phyloP scores from a whole-genome alignment of 805 yeast genomes.

The Wickerhamia fluorescens region DNA sequence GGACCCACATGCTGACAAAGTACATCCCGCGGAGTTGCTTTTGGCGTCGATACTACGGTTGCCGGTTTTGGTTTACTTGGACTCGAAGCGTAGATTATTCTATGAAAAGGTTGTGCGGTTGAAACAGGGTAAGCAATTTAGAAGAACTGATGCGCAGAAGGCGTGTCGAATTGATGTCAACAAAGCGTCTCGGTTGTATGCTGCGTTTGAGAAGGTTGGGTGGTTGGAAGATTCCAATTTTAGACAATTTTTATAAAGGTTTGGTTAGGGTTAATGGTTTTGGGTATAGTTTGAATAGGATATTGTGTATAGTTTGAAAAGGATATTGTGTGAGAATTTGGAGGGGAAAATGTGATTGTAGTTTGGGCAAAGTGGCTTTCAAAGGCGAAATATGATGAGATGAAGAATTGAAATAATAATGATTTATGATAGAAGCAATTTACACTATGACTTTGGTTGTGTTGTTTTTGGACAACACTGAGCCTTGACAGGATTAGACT shows the following conservation, averaged over 20 bases:
- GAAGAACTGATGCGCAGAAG: slow-evolving; percentile 97
- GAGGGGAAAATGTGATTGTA: too few species aligned
- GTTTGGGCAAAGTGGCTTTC: too few species aligned
- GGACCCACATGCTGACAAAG: slow-evolving; percentile 65
- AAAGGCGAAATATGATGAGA: too few species aligned
- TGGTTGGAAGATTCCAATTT: slow-evolving; percentile 81
- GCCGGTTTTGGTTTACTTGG: slow-evolving; percentile 78
- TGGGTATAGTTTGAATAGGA: slow-evolving; percentile 2
- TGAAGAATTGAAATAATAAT: too few species aligned
- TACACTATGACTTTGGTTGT: slow-evolving; percentile 1
- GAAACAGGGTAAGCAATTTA: slow-evolving; percentile 66
- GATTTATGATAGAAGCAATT: slow-evolving; percentile 1
- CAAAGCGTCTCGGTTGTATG: slow-evolving; percentile 86
- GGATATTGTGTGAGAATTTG: too few species aligned
- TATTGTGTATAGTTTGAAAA: too few species aligned
- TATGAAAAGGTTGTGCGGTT: slow-evolving; percentile 79
- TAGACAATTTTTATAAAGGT: slow-evolving; percentile 9
- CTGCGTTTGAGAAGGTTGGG: slow-evolving; percentile 86
- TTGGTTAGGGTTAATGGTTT: neutral
- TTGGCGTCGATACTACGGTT: slow-evolving; percentile 85
- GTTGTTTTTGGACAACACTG: too few species aligned
- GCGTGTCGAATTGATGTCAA: slow-evolving; percentile 96
- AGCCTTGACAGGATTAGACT: too few species aligned
- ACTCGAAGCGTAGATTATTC: slow-evolving; percentile 65
- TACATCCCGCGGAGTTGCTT: slow-evolving; percentile 88